Base-by-base conservation (phyloP, 768 basidiomycete species). In the Pholiota conissans region DNA sequence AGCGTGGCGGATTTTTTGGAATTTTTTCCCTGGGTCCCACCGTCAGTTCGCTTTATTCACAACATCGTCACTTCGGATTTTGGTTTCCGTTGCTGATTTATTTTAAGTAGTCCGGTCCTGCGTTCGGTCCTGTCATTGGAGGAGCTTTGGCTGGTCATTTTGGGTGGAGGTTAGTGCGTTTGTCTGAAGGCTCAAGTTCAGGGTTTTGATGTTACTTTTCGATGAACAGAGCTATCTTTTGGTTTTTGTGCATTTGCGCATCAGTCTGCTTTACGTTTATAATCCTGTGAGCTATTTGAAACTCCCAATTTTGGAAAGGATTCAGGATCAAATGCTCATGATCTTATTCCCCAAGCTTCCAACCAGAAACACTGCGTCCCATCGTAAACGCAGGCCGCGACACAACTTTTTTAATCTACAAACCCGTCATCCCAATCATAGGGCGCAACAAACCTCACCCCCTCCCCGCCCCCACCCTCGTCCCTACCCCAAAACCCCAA, bases 1-100 rank as follows among this genome's bases (percentile, higher is more conserved):
- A 94, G 71, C 76, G 92, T 28, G 93, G 89, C 14, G 81, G 84
- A 4, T 91, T 86, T 70, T 80, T 85, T 55, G 92, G 91, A 1
- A 51, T 90, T 7, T 90, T 84, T 69, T 77, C 71, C 35, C 57
- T 88, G 2, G 88, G 88, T 0, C 85, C 87, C n/a, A 78, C 84
- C 76, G 86, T 84, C 59, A 46, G 29, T 26, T 54, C 9, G 59
- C 73, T 1, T 8, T n/a, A n/a, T n/a, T n/a, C n/a, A n/a, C n/a
- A 30, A 24, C 45, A 18, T 49, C 28, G 52, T 48, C 16, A 32
- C 28, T 14, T 51, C 35, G 18, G 27, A 22, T 18, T 28, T 68
- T 61, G 9, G 27, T 11, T 42, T 52, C 27, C 48, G 13, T 49
- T n/a, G n/a, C n/a, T n/a, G n/a, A n/a, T 26, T n/a, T 32, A 29